Conservation (phyloP, 495 filamentous ascomycete species). For the Annulohypoxylon stygium region DNA sequence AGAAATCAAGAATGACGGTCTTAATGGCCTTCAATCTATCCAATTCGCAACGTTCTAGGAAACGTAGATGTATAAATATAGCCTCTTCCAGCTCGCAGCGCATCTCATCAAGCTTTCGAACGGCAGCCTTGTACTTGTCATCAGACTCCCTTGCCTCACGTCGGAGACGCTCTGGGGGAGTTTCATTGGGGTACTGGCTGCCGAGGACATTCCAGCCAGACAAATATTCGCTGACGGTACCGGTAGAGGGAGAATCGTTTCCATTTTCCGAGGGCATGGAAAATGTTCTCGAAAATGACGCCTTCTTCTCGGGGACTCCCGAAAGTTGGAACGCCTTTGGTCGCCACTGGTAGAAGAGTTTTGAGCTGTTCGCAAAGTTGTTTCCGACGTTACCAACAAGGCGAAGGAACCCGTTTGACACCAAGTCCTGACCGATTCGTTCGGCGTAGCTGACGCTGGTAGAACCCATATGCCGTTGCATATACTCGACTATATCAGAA, state of each 20-base stretch:
- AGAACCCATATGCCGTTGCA: constrained; percentile 88
- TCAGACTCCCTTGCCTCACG: constrained; percentile 92
- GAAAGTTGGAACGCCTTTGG: constrained; percentile 89
- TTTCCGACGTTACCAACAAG: constrained; percentile 94
- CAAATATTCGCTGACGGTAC: constrained; percentile 87
- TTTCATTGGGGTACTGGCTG: constrained; percentile 86
- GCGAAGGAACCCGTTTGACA: constrained; percentile 86
- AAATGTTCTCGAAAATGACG: constrained; percentile 74
- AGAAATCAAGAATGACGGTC: constrained; percentile 96
- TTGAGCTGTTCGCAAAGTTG: constrained; percentile 96
- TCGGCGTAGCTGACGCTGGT: constrained; percentile 90
- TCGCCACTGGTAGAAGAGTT: constrained; percentile 97
- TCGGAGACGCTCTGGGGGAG: constrained; percentile 84
- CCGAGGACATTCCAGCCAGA: constrained; percentile 92
- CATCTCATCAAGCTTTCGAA: constrained; percentile 87
- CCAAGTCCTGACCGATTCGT: constrained; percentile 91
- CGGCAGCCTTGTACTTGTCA: constrained; percentile 88
- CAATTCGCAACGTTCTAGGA: constrained; percentile 97
- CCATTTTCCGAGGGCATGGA: constrained; percentile 70
- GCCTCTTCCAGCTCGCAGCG: constrained; percentile 95
- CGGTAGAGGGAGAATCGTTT: constrained; percentile 77
- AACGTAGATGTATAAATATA: constrained; percentile 90
- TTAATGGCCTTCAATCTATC: constrained; percentile 98
- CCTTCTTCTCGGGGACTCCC: constrained; percentile 89
- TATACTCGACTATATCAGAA: constrained; percentile 92